phyloP scores from a whole-genome alignment of 1,139 yeast species.

The Geotrichum australiense region DNA sequence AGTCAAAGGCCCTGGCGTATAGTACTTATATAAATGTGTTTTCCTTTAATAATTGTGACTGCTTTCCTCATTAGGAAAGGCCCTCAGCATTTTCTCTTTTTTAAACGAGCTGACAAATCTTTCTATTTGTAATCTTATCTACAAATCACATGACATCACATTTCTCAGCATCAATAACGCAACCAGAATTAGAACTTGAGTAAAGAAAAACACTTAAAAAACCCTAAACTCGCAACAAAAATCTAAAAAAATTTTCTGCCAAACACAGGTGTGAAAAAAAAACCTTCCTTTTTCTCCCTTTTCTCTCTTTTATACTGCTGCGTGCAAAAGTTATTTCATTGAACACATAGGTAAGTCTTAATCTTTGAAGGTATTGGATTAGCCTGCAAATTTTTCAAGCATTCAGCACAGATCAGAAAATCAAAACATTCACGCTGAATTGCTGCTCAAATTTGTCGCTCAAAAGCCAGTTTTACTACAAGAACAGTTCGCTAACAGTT shows the following conservation, averaged over 20 bases:
- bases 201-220: neutral
- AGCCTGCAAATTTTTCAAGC: neutral
- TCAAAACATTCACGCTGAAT: neutral
- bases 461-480: neutral
- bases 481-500: neutral
- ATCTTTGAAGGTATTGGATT: too few relatives aligned
- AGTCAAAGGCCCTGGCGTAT: neutral
- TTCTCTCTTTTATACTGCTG: slow-evolving; percentile 1
- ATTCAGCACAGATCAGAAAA: neutral
- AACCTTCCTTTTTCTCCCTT: slow-evolving; percentile 3
- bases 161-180: neutral
- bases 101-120: too few relatives aligned
- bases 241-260: slow-evolving; percentile 6
- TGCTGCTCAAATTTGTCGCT: too few relatives aligned
- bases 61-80: slow-evolving; percentile 3
- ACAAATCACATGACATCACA: neutral
- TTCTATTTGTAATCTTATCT: too few relatives aligned
- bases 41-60: neutral
- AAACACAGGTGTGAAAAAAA: too few relatives aligned
- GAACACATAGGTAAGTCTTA: slow-evolving; percentile 10
- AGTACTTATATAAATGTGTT: neutral
- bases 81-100: too few relatives aligned
- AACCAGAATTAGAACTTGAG: neutral
- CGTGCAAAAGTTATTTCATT: slow-evolving; percentile 4
- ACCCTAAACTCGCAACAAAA: slow-evolving; percentile 1